Evolutionary conservation across 2,329 filamentous ascomycete species (phyloP).

Genomic region (Fusarium sp.): DNA sequence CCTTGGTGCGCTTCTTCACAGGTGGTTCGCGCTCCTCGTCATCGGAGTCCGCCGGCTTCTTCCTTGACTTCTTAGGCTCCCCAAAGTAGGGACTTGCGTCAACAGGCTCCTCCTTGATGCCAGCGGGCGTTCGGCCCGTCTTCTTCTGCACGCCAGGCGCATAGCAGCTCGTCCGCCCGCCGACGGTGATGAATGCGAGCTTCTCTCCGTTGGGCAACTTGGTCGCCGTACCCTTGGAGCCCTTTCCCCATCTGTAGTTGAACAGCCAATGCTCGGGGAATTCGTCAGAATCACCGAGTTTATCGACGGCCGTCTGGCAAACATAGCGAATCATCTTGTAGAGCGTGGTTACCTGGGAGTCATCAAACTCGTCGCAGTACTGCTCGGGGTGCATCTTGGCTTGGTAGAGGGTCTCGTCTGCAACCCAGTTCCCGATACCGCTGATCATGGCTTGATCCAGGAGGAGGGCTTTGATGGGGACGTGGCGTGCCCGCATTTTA

Average conservation of each 20-base stretch:
- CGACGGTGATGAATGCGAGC: slow-evolving; percentile 87
- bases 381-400: slow-evolving; percentile 92
- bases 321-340: slow-evolving; percentile 81
- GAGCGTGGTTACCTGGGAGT: slow-evolving; percentile 76
- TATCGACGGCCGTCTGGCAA: slow-evolving; percentile 81
- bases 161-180: slow-evolving; percentile 89
- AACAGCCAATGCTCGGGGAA: slow-evolving; percentile 93
- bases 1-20: slow-evolving; percentile 46
- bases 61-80: slow-evolving; percentile 41
- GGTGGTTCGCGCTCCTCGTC: slow-evolving; percentile 34
- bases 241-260: slow-evolving; percentile 89
- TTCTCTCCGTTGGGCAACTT: slow-evolving; percentile 85
- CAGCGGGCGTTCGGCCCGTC: slow-evolving; percentile 56
- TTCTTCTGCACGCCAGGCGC: slow-evolving; percentile 91
- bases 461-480: slow-evolving; percentile 89
- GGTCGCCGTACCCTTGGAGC: slow-evolving; percentile 75
- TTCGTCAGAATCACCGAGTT: slow-evolving; percentile 81
- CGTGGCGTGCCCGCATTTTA: slow-evolving; percentile 79
- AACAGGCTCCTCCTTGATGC: slow-evolving; percentile 56
- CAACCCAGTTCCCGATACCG: slow-evolving; percentile 97
- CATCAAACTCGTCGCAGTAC: slow-evolving; percentile 83
- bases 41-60: slow-evolving; percentile 32
- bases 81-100: slow-evolving; percentile 42
- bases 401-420: slow-evolving; percentile 92
- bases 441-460: slow-evolving; percentile 90